Evolutionary conservation across 371 early-diverging fungal species (phyloP).

Genomic region (Mucor racemosus): DNA sequence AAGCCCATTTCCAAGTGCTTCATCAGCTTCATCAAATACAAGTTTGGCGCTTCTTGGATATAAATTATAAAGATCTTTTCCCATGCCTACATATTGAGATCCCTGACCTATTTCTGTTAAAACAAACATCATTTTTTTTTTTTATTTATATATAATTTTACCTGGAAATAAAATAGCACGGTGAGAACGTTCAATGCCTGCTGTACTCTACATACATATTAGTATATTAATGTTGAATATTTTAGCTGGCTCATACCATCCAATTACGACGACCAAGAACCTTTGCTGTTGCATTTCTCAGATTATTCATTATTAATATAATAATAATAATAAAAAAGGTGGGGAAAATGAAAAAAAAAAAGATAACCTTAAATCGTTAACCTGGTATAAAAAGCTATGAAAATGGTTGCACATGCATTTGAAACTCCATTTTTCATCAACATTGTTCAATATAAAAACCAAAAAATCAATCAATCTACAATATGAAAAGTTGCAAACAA

Average conservation of each 20-base stretch:
- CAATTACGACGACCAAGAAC: constrained; percentile 28
- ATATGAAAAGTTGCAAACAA: neutral
- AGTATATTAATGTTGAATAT: too few species aligned
- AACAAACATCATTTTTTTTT: neutral
- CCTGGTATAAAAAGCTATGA: neutral
- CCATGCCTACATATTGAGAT: constrained; percentile 93
- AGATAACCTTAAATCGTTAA: neutral
- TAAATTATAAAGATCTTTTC: constrained; percentile 82
- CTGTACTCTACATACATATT: constrained; percentile 42
- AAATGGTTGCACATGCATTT: neutral
- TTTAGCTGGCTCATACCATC: constrained; percentile 25
- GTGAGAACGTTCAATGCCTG: constrained; percentile 58
- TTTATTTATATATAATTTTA: constrained; percentile 14
- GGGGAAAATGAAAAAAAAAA: neutral
- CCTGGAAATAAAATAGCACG: constrained; percentile 62
- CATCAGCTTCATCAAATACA: constrained; percentile 91
- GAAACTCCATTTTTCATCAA: neutral
- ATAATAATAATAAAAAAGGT: neutral
- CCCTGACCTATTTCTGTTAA: constrained; percentile 70
- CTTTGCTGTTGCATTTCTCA: constrained; percentile 2
- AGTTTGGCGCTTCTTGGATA: constrained; percentile 74
- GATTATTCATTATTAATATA: constrained; percentile 9
- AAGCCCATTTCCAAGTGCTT: constrained; percentile 72
- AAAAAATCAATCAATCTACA: neutral
- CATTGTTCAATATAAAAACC: too few species aligned